Evolutionary conservation across 208 protist genomes (phyloP).

Genomic region (Crithidia expoeki): DNA sequence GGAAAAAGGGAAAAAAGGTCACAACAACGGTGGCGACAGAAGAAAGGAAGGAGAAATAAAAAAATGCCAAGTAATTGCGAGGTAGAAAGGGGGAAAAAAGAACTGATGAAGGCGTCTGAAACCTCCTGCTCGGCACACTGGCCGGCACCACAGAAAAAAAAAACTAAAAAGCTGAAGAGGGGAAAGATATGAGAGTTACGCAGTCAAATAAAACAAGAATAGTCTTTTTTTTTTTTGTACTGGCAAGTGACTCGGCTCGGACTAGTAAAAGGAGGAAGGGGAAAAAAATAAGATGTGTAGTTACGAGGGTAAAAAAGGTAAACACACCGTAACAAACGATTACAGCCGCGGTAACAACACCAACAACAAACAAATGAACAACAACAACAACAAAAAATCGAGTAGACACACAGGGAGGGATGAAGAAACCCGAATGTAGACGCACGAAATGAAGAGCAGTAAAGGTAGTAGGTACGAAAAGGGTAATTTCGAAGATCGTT

Average conservation of each 20-base stretch:
- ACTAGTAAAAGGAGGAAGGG: neutral
- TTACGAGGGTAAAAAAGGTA: neutral
- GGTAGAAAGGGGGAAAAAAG: neutral
- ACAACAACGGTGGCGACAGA: neutral
- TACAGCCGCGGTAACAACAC: neutral
- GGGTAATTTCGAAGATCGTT: neutral
- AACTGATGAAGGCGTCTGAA: neutral
- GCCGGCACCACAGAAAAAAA: neutral
- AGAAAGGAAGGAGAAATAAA: neutral
- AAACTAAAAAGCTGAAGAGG: constrained; percentile 2
- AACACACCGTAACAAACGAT: neutral
- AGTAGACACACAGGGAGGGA: neutral
- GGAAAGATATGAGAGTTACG: neutral
- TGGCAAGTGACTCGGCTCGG: neutral
- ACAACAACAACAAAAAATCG: constrained; percentile 18
- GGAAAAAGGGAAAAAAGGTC: neutral
- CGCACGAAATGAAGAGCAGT: neutral
- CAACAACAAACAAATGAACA: neutral
- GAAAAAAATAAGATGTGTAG: neutral
- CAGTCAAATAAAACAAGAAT: constrained; percentile 2
- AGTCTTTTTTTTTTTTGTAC: neutral
- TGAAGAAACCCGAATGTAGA: neutral
- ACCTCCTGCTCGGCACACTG: constrained; percentile 1
- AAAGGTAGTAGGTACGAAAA: constrained; percentile 8
- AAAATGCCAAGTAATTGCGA: neutral